These are phyloP conservation scores for Parasarocladium wereldwijsianum DNA, from an alignment of 2,329 filamentous ascomycete genomes.

Conservation along the genomic window DNA sequence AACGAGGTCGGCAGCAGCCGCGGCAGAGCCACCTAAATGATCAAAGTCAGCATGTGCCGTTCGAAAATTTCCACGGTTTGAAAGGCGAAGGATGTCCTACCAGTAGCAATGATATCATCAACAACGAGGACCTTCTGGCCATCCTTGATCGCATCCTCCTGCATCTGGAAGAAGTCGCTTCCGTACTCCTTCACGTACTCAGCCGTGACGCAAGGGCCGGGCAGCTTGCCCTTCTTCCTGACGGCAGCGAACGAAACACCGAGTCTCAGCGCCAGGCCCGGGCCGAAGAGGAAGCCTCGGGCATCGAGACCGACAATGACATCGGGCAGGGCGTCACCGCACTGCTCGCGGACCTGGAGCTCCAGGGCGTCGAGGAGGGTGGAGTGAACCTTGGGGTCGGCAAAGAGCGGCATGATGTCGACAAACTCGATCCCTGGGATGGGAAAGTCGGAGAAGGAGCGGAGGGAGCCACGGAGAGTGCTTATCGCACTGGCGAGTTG, in stretches of 20 bases:
- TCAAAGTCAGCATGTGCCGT: constrained; percentile 3
- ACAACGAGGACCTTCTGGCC: constrained; percentile 88
- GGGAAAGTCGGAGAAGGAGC: constrained; percentile 85
- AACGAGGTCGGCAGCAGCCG: constrained; percentile 75
- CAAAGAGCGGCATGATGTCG: constrained; percentile 95
- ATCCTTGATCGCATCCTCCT: constrained; percentile 66
- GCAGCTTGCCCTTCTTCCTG: constrained; percentile 90
- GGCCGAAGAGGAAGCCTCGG: constrained; percentile 89
- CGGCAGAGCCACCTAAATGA: constrained; percentile 70
- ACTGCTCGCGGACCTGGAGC: constrained; percentile 57
- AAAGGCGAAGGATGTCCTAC: constrained; percentile 34
- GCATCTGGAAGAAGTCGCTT: constrained; percentile 90
- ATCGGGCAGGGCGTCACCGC: constrained; percentile 54
- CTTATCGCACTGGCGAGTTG: constrained; percentile 55
- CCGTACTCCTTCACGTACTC: constrained; percentile 94
- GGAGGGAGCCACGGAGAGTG: constrained; percentile 58
- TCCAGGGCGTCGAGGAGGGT: constrained; percentile 73
- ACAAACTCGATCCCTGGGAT: constrained; percentile 88
- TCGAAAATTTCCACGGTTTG: neutral
- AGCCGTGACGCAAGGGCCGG: constrained; percentile 74
- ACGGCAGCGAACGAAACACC: constrained; percentile 84
- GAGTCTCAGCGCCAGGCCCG: constrained; percentile 68
- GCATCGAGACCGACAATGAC: constrained; percentile 89
- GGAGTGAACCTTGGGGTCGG: constrained; percentile 57
- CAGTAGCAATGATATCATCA: constrained; percentile 96